A percentile compares a stretch with the other conserved stretches of the same genome.
Evolutionary conservation across 108 stramenopile species (phyloP).

Genomic region (Pseudonitzschia pungens): DNA sequence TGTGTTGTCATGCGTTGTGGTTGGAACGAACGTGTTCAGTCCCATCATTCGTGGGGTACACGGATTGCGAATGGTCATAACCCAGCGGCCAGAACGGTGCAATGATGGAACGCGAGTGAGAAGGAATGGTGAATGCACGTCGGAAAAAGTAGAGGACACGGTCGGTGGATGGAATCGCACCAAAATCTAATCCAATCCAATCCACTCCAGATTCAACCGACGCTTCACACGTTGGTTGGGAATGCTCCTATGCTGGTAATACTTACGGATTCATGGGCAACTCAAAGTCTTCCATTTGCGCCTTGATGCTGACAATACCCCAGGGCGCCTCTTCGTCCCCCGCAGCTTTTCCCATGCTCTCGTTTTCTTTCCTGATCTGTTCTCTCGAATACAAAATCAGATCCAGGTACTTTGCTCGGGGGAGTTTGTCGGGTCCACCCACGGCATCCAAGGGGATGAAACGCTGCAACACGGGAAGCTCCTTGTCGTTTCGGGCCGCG

Average conservation of each 20-base stretch:
- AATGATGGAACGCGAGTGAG: background rate
- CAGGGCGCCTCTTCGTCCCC: constrained; percentile 75
- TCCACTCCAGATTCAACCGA: too few relatives aligned
- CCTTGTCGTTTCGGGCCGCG: constrained; percentile 88
- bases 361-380: constrained; percentile 86
- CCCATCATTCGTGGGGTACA: too few relatives aligned
- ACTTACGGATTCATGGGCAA: constrained; percentile 66
- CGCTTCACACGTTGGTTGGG: too few relatives aligned
- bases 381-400: constrained; percentile 94
- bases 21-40: too few relatives aligned
- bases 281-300: constrained; percentile 90
- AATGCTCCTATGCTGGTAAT: background rate
- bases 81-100: background rate
- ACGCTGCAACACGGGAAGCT: constrained; percentile 88
- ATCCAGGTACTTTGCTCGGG: constrained; percentile 87
- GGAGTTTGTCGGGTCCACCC: constrained; percentile 47
- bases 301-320: constrained; percentile 98
- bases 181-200: background rate
- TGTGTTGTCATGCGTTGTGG: constrained; percentile 11
- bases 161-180: background rate
- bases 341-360: constrained; percentile 72
- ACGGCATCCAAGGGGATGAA: constrained; percentile 66
- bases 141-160: background rate
- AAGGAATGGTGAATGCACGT: background rate
- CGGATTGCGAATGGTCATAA: background rate